Percentiles rank a stretch among this genome's conserved stretches.
Evolutionary conservation across 2,329 filamentous ascomycete species (phyloP).

Genomic region (Setomelanomma holmii): DNA sequence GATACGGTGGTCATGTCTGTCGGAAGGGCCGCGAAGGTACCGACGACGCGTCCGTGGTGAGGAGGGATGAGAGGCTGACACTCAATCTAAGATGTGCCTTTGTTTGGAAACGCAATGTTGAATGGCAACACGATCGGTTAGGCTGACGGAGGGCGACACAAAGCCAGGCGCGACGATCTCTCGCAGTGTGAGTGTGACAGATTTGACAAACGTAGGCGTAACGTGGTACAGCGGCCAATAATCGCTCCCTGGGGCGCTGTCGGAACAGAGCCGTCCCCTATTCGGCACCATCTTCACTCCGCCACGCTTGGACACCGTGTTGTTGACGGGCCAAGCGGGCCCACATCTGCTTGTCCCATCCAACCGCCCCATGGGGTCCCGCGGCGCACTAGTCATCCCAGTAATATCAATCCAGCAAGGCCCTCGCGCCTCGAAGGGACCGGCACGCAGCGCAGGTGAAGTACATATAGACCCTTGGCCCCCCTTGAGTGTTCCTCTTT

Average conservation of each 20-base stretch:
- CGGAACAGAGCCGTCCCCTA: background rate
- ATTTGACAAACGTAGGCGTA: slow-evolving; percentile 23
- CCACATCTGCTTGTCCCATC: slow-evolving; percentile 34
- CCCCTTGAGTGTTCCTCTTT: slow-evolving; percentile 13
- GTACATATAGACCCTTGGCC: slow-evolving; percentile 41
- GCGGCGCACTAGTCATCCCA: slow-evolving; percentile 25
- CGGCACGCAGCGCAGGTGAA: slow-evolving; percentile 14
- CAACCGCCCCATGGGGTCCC: slow-evolving; percentile 47
- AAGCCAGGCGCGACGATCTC: background rate
- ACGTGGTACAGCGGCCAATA: slow-evolving; percentile 35
- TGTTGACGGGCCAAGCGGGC: slow-evolving; percentile 35
- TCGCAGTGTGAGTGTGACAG: slow-evolving; percentile 9
- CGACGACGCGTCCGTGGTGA: slow-evolving; percentile 10
- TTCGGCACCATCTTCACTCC: slow-evolving; percentile 14
- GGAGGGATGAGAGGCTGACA: slow-evolving; percentile 24
- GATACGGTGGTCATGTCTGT: slow-evolving; percentile 15
- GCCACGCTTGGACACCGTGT: slow-evolving; percentile 35
- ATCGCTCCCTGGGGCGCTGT: slow-evolving; percentile 12
- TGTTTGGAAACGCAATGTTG: slow-evolving; percentile 4
- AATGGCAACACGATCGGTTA: slow-evolving; percentile 3
- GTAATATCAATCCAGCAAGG: slow-evolving; percentile 17
- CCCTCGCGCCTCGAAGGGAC: slow-evolving; percentile 14
- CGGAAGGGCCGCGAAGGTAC: slow-evolving; percentile 22
- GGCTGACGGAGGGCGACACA: slow-evolving; percentile 4
- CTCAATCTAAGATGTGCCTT: slow-evolving; percentile 12